Percentiles rank a stretch among this genome's conserved stretches.
Evolutionary conservation across 2,329 filamentous ascomycete genomes (phyloP).

Genomic region (Cordyceps cicadae): DNA sequence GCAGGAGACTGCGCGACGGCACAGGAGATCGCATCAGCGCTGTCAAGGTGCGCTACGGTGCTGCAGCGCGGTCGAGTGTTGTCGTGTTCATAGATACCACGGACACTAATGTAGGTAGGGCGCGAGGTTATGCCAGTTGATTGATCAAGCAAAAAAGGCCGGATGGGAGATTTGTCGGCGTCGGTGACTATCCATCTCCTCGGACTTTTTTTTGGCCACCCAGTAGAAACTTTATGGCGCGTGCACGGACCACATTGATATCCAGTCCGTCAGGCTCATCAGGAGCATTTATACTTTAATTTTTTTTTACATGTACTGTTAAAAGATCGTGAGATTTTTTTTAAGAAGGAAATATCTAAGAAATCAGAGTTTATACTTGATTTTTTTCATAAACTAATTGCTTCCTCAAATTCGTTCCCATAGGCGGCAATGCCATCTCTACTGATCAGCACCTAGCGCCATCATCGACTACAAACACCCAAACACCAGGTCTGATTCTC

Average conservation of each 20-base stretch:
- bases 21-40: conserved; percentile 34
- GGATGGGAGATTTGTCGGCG: conserved; percentile 1
- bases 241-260: conserved; percentile 1
- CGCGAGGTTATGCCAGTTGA: not conserved
- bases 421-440: not conserved
- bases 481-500: too few relatives aligned
- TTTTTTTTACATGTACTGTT: not conserved
- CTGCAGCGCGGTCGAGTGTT: not conserved
- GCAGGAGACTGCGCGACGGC: conserved; percentile 53
- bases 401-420: too few relatives aligned
- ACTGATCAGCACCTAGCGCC: not conserved
- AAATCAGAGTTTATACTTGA: too few relatives aligned
- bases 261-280: not conserved
- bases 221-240: conserved; percentile 3
- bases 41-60: not conserved
- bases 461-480: not conserved
- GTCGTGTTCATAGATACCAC: not conserved
- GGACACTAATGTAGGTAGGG: not conserved
- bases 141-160: not conserved
- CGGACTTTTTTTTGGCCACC: not conserved
- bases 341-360: too few relatives aligned
- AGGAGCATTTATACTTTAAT: not conserved
- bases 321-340: not conserved
- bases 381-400: too few relatives aligned
- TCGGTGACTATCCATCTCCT: not conserved